Evolutionary conservation across 2,329 filamentous ascomycete genomes (phyloP), one percentile per base, ranked within the genome.

Genomic region (Aplosporella prunicola): DNA sequence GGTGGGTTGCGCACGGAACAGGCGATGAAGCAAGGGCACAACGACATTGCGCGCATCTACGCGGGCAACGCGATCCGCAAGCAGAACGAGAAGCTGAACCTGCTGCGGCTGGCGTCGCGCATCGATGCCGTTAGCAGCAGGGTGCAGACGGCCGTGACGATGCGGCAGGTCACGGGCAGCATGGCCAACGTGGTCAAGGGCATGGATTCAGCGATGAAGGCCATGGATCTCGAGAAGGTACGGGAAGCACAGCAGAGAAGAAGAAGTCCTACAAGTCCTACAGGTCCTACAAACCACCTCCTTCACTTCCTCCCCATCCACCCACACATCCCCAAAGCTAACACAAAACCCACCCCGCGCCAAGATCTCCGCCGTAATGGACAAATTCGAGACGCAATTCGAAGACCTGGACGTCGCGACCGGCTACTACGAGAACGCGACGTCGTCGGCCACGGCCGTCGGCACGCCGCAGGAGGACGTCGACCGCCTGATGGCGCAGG

Each of bases 381-480:
- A 79, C 49, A 71, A 71, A 36, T 79, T 80, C 51, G 75, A 79
- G 53, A 69, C 69, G 35, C 66, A 69, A 45, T 69, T 69, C 48
- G 66, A 70, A 41, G 64, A 69, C 47, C 55, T 71, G 28, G 67
- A 71, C 43, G 66, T 68, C 27, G 65, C 64, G 26, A 67, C 66
- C 7, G 66, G 78, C 48, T 86, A 88, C 62, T 91, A 91, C 62
- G 84, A 89, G 60, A 86, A 88, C 53, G 83, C 85, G 42, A 89
- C 88, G 44, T 78, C 75, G 15, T 80, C 82, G 43, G 82, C 81
- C 24, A 93, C 86, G 58, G 83, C 61, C 51, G 80, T 66, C 56
- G 83, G 68, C 58, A 88, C 65, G 64, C 83, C 66, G 62, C 75
- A 93, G 56, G 86, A 93, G 49, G 85, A 88, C 48, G 85, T 93